phyloP scores from a whole-genome alignment of 2,329 filamentous ascomycete genomes.

The Botrytis fragariae region DNA sequence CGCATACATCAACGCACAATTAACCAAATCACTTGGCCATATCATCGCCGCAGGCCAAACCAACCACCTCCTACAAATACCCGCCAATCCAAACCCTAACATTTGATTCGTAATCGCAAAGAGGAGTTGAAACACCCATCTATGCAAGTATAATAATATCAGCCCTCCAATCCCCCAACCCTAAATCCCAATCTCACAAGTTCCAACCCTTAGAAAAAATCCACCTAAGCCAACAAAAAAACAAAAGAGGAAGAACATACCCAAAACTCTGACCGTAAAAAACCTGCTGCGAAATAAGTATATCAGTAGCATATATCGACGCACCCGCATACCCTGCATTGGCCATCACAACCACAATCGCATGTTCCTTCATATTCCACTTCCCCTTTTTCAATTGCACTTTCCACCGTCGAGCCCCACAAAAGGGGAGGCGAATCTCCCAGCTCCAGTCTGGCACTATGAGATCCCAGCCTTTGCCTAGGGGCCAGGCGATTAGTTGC shows the following conservation, averaged over 20 bases:
- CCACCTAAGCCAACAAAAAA: too few relatives aligned
- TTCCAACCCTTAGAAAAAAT: too few relatives aligned
- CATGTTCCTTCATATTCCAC: conserved; percentile 63
- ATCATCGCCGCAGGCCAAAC: conserved; percentile 61
- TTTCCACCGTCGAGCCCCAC: background rate
- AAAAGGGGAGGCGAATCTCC: conserved; percentile 33
- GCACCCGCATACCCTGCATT: conserved; percentile 57
- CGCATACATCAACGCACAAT: conserved; percentile 48
- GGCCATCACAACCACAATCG: conserved; percentile 62
- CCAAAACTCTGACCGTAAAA: conserved; percentile 70
- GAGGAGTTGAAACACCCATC: conserved; percentile 51
- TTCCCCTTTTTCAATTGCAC: background rate
- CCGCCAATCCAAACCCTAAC: conserved; percentile 63
- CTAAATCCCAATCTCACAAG: too few relatives aligned
- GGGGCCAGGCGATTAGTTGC: background rate
- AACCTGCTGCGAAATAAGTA: conserved; percentile 66
- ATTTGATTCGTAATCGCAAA: conserved; percentile 59
- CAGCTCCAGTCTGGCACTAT: background rate
- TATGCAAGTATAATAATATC: background rate
- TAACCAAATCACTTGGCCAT: conserved; percentile 58
- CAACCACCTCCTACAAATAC: conserved; percentile 56
- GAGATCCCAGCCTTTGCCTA: conserved; percentile 34
- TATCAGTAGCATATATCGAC: conserved; percentile 67
- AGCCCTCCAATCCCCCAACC: too few relatives aligned
- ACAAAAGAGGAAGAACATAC: too few relatives aligned